Percentiles rank a stretch among this genome's conserved stretches.
phyloP scores from a whole-genome alignment of 2,329 filamentous ascomycete species.

The Trichocomaceae sp. region DNA sequence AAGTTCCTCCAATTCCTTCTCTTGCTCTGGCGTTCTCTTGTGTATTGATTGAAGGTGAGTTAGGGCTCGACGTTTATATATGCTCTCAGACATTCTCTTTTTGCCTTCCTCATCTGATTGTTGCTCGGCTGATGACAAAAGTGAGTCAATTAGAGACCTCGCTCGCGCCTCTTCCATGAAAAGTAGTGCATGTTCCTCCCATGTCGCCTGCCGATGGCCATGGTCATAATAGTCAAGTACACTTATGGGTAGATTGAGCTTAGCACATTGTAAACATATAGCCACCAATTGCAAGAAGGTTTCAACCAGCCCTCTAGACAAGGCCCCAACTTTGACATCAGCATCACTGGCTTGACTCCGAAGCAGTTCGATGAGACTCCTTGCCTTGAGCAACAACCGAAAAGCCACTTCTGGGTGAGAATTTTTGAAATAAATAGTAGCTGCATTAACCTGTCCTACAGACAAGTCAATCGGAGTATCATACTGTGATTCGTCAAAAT shows the following conservation, averaged over 20 bases:
- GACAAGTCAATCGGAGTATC: conserved; percentile 15
- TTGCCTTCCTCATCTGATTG: conserved; percentile 2
- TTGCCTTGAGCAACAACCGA: conserved; percentile 16
- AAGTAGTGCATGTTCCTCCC: conserved; percentile 21
- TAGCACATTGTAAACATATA: conserved; percentile 12
- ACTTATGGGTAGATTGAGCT: conserved; percentile 10
- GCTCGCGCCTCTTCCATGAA: conserved; percentile 21
- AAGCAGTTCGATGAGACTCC: conserved; percentile 15
- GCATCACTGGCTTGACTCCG: conserved; percentile 17
- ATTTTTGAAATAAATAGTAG: conserved; percentile 15
- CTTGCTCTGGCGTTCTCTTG: conserved; percentile 4
- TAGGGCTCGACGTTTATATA: conserved; percentile 9
- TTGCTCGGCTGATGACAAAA: conserved; percentile 9
- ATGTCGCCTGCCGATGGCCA: conserved; percentile 16
- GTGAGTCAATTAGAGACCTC: conserved; percentile 18
- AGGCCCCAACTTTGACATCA: conserved; percentile 18
- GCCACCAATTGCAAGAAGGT: conserved; percentile 18
- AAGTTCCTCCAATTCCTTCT: conserved; percentile 6
- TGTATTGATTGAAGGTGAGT: conserved; percentile 7
- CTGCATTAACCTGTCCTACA: conserved; percentile 14
- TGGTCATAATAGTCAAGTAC: conserved; percentile 14
- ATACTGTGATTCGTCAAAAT: conserved; percentile 13
- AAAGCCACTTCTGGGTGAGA: conserved; percentile 14
- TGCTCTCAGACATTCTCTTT: conserved; percentile 4
- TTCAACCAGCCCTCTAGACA: conserved; percentile 8